Base-by-base conservation (phyloP, 1,139 yeast species). In the Suhomyces guaymorum region DNA sequence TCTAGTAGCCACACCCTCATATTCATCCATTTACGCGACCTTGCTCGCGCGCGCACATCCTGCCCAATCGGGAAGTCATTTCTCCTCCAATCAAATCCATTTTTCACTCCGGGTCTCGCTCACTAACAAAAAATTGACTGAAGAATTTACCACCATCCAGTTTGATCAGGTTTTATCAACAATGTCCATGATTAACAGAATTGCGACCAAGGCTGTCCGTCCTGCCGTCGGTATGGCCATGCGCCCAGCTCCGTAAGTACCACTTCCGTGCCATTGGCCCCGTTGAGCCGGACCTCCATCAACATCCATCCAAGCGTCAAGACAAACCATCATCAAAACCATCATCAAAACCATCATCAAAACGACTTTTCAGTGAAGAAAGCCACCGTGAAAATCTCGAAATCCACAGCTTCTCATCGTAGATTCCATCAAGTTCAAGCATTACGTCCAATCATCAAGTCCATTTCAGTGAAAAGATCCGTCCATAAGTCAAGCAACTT, bases 171-270 rank as follows among this genome's bases (percentile, higher is more conserved):
- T 28, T 20, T 28, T 24, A 9, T 21, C 38, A 31, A 46, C 38
- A 44, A 68, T 67, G 73, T 67, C 73, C 52, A 63, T 68, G 64
- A 60, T 70, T 52, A 66, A 63, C 59, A 70, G 70, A 66, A 59
- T 68, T 56, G 73, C 73, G 52, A 58, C 68, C 53, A 70, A 68
- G 61, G 67, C 71, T 46, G 62, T 69, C 50, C 61, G 61, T 44
- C 71, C 72, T 46, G 57, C 63, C 42, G 50, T 52, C 35, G 62
- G 65, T 44, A 46, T 61, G 61, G 69, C 70, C 40, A 44, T 59
- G 45, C 73, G 74, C 54, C 71, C 69, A 53, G 67, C 72, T 51
- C 67, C 73, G 73, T 68, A 67, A 56, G 74, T 66, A 37, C 28
- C 18, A 14, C 11, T 5, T n/a, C 7, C 9, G 19, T 17, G 19